phyloP scores from a whole-genome alignment of 305 asterid genomes.

The Fraxinus ornus region DNA sequence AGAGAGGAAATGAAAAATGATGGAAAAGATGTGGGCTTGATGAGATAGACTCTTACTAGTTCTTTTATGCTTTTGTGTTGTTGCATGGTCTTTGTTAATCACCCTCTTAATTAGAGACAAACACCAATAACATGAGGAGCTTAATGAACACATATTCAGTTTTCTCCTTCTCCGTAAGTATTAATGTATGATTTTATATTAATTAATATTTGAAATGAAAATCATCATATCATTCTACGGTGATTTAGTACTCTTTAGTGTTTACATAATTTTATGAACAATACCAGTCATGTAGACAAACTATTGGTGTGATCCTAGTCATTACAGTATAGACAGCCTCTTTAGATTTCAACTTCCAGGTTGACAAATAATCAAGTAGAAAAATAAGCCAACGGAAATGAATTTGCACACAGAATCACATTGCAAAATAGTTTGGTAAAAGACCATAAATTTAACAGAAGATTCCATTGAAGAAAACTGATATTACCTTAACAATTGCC shows the following conservation, averaged over 20 bases:
- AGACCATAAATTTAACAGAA: background rate
- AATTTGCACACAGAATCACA: too few relatives aligned
- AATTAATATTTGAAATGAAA: background rate
- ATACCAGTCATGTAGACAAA: background rate
- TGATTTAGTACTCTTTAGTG: background rate
- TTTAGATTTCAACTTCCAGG: background rate
- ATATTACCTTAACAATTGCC: conserved; percentile 82
- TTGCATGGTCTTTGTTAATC: background rate
- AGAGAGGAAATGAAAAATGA: background rate
- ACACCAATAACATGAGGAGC: background rate
- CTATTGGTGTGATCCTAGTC: background rate
- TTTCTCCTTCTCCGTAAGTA: background rate
- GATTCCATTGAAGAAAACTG: background rate
- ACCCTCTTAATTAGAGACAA: background rate
- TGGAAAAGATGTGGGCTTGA: background rate
- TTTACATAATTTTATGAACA: background rate
- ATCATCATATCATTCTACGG: background rate
- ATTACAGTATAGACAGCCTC: background rate
- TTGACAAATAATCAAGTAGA: background rate
- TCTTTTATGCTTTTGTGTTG: background rate
- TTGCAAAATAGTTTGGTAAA: too few relatives aligned
- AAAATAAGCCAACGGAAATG: background rate
- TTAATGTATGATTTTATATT: background rate
- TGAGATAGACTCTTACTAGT: background rate
- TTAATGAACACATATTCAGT: background rate